A percentile compares a stretch with the other conserved stretches of the same genome.
Conservation (phyloP, 192 early-diverging fungal species). For the Spizellomyces punctatus region DNA sequence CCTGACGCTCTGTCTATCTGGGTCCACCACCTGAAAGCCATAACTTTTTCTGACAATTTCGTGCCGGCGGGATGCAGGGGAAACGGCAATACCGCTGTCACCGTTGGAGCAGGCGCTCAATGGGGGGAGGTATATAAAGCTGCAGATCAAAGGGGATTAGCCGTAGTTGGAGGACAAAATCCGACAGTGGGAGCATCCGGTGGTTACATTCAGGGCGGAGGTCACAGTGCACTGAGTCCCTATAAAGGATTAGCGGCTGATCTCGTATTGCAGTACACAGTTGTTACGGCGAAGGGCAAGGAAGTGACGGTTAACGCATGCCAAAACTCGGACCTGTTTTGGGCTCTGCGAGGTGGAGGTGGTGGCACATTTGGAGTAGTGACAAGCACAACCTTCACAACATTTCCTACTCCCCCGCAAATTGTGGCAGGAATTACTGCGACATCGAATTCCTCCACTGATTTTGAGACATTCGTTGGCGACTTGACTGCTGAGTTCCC, state of each 20-base stretch:
- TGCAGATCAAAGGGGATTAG: constrained; percentile 35
- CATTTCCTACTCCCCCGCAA: neutral
- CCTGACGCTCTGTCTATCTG: constrained; percentile 50
- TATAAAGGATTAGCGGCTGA: constrained; percentile 47
- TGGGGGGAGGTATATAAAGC: constrained; percentile 37
- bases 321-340: constrained; percentile 56
- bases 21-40: constrained; percentile 45
- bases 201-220: constrained; percentile 48
- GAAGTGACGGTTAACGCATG: constrained; percentile 38
- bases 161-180: constrained; percentile 49
- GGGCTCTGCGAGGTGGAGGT: constrained; percentile 65
- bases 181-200: constrained; percentile 49
- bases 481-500: neutral
- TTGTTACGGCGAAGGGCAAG: constrained; percentile 55
- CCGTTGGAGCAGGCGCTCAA: constrained; percentile 47
- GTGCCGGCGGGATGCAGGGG: neutral
- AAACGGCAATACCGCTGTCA: constrained; percentile 21
- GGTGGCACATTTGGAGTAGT: constrained; percentile 38
- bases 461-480: neutral
- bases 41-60: constrained; percentile 19
- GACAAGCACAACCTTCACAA: neutral
- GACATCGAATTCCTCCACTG: neutral
- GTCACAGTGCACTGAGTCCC: constrained; percentile 4
- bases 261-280: constrained; percentile 51
- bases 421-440: neutral